Evolutionary conservation across 352 stramenopile species (phyloP), one percentile per base, ranked within the genome.

Genomic region (Globisporangium mamillatum): DNA sequence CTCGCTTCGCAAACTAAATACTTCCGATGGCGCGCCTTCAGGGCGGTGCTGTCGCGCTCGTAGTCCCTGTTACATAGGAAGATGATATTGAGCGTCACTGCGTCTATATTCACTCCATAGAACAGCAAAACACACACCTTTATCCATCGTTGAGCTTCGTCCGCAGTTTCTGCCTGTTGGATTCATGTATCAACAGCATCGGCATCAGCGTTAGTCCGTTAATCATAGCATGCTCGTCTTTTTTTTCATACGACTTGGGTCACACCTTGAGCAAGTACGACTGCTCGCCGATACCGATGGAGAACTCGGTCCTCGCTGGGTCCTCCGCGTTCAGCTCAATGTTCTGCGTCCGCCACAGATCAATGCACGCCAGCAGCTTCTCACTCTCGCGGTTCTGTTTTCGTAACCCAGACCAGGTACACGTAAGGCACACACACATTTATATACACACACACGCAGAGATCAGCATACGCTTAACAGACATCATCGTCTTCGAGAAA

Each of bases 331-430:
- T 82, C 65, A 92, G 76, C 46, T 89, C 83, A 70, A 95, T 95
- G 68, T 80, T 81, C 62, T 93, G 84, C 53, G 85, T 95, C 41
- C 86, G 85, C 88, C 88, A 95, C 63, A 96, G 68, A 66, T 96
- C 88, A 71, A 96, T 96, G 75, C 88, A 96, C 56, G 88, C 88
- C 64, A 96, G 68, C 50, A 96, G 67, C 74, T 94, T 96, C 65
- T 96, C 86, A 57, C 86, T 95, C 65, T 95, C 86, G 14, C 79
- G 83, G 69, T 75, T 93, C 88, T 95, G 58, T 65, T 24, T n/a
- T 22, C 20, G 59, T 20, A 46, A 61, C 29, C 29, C 29, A 32
- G 4, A 32, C 4, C 29, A 32, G 29, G 29, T 5, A 24, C n/a
- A 18, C 54, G 41, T 6, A 41, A 32, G 52, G 22, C 0, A 38